Evolutionary conservation across 1,139 yeast species (phyloP).

Genomic region (Saccharomyces hybrid): DNA sequence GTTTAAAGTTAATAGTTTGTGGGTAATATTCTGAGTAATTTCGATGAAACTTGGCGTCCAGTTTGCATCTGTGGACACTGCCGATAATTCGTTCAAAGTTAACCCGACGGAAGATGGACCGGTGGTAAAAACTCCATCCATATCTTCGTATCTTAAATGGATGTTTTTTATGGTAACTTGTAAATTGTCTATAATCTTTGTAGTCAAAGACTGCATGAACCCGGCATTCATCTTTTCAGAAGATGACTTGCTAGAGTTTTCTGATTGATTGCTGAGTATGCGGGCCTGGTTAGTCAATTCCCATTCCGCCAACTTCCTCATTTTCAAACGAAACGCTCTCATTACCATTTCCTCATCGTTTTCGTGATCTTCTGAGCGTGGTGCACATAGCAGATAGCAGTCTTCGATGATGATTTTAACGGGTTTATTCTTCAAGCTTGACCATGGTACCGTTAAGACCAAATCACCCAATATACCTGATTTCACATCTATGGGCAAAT

Average conservation of each 20-base stretch:
- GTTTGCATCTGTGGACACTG: conserved; percentile 75
- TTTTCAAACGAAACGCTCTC: conserved; percentile 62
- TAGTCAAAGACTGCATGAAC: conserved; percentile 78
- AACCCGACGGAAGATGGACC: conserved; percentile 77
- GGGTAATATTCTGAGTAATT: conserved; percentile 57
- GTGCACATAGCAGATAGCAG: conserved; percentile 74
- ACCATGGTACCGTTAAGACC: conserved; percentile 93
- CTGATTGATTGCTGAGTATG: not conserved
- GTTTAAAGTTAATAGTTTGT: conserved; percentile 70
- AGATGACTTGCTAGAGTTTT: conserved; percentile 24
- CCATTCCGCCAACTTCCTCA: conserved; percentile 58
- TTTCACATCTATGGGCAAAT: conserved; percentile 77
- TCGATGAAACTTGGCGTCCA: conserved; percentile 88
- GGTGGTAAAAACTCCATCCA: conserved; percentile 48
- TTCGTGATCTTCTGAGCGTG: conserved; percentile 48
- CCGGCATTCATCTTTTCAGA: conserved; percentile 66
- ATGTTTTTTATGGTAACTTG: conserved; percentile 88
- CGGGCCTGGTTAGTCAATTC: conserved; percentile 47
- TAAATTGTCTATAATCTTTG: conserved; percentile 85
- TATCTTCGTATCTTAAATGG: conserved; percentile 87
- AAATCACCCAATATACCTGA: conserved; percentile 89
- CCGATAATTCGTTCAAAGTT: conserved; percentile 79
- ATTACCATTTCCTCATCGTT: conserved; percentile 60
- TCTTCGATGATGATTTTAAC: conserved; percentile 86
- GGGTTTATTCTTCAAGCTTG: conserved; percentile 86